Percentiles rank a stretch among this genome's conserved stretches.
Conservation (phyloP, 1,284 basidiomycete genomes). For the Tilletia horrida region DNA sequence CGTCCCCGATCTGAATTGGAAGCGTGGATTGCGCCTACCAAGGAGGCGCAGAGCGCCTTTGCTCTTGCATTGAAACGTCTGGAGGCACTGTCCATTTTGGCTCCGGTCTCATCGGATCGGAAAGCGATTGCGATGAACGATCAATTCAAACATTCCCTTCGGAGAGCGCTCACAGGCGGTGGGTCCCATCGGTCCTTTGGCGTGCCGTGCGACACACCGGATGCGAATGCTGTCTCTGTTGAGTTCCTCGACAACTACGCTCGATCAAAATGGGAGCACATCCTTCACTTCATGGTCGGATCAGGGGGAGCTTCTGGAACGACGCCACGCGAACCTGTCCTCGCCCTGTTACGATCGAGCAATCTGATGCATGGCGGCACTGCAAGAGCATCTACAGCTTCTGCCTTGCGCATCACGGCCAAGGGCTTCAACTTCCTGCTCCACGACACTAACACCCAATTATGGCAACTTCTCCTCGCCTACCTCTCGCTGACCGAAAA, state of each 20-base stretch:
- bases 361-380: conserved; percentile 68
- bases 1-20: conserved; percentile 70
- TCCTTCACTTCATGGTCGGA: conserved; percentile 97
- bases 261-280: conserved; percentile 91
- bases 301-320: conserved; percentile 64
- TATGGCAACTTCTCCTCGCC: conserved; percentile 93
- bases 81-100: not conserved
- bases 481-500: conserved; percentile 60
- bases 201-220: conserved; percentile 15
- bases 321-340: conserved; percentile 74
- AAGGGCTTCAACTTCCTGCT: conserved; percentile 94
- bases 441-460: conserved; percentile 89
- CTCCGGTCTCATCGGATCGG: not conserved
- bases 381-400: conserved; percentile 13
- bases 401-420: conserved; percentile 72
- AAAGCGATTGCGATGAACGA: conserved; percentile 11
- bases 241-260: conserved; percentile 79
- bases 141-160: conserved; percentile 1
- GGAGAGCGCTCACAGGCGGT: conserved; percentile 12
- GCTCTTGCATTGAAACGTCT: not conserved
- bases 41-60: not conserved
- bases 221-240: conserved; percentile 57
- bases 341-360: conserved; percentile 76
- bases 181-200: conserved; percentile 19
- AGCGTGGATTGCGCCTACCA: conserved; percentile 65